Conservation (phyloP, 2,329 filamentous ascomycete genomes). For the Ophiostoma angusticollis region DNA sequence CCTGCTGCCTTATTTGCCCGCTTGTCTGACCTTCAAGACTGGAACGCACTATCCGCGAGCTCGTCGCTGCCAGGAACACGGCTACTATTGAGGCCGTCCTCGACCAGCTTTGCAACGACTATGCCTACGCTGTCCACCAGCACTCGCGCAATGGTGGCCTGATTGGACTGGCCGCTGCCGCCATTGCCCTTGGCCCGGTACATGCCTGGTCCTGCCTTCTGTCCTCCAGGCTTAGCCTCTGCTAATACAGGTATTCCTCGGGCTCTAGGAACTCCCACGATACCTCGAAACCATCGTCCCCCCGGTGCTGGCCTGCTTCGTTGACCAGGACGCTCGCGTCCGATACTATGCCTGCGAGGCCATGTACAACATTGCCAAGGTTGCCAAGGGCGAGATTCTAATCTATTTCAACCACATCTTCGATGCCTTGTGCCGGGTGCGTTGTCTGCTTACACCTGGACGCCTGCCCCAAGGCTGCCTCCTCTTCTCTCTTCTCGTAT, state of each 20-base stretch:
- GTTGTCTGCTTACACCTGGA: background rate
- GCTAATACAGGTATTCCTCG: background rate
- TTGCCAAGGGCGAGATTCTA: conserved; percentile 93
- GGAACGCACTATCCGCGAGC: conserved; percentile 79
- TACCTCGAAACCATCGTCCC: conserved; percentile 92
- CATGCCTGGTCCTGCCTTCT: background rate
- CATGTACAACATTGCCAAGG: conserved; percentile 99
- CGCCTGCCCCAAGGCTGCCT: conserved; percentile 15
- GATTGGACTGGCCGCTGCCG: conserved; percentile 88
- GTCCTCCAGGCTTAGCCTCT: background rate
- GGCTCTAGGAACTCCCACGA: conserved; percentile 64
- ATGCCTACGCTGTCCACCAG: conserved; percentile 92
- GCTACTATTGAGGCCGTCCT: conserved; percentile 76
- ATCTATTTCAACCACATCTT: conserved; percentile 98
- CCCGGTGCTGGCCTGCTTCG: conserved; percentile 92
- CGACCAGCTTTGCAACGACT: conserved; percentile 93
- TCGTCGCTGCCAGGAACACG: conserved; percentile 63
- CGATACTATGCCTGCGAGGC: conserved; percentile 98
- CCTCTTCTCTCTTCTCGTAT: background rate
- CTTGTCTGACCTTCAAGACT: conserved; percentile 43
- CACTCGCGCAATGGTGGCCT: conserved; percentile 93
- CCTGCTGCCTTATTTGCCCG: too few species aligned
- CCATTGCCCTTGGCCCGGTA: conserved; percentile 87
- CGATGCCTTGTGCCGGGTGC: conserved; percentile 90
- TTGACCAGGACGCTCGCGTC: conserved; percentile 92